phyloP scores from a whole-genome alignment of 2,329 filamentous ascomycete genomes.

The Trichophaea hybrida region DNA sequence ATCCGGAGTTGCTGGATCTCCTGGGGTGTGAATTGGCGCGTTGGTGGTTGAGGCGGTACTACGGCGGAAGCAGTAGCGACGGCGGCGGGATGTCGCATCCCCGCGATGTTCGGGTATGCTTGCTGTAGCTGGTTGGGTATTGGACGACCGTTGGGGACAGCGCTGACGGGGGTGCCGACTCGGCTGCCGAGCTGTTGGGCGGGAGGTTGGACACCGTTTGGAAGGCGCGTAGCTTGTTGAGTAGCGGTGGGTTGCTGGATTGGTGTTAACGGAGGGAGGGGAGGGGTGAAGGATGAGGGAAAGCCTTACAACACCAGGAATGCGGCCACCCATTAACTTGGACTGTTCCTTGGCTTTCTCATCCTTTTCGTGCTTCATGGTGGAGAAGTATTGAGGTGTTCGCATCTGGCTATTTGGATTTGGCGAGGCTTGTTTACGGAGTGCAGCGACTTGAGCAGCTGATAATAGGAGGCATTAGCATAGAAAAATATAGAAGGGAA shows the following conservation, averaged over 20 bases:
- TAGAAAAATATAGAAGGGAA: slow-evolving; percentile 3
- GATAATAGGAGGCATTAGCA: slow-evolving; percentile 19
- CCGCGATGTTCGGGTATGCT: slow-evolving; percentile 25
- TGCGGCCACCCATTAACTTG: slow-evolving; percentile 32
- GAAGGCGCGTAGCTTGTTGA: slow-evolving; percentile 13
- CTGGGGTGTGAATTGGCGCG: neutral
- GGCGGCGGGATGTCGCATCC: slow-evolving; percentile 34
- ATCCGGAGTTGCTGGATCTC: slow-evolving; percentile 1
- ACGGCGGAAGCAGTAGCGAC: slow-evolving; percentile 28
- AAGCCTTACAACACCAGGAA: neutral
- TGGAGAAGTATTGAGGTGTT: slow-evolving; percentile 81
- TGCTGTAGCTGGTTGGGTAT: slow-evolving; percentile 29
- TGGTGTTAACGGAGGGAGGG: slow-evolving; percentile 1
- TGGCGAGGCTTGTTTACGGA: slow-evolving; percentile 57
- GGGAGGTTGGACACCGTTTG: slow-evolving; percentile 16
- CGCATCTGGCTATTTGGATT: slow-evolving; percentile 43
- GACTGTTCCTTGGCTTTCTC: slow-evolving; percentile 46
- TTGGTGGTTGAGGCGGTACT: neutral
- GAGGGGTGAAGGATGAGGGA: neutral
- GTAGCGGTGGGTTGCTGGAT: slow-evolving; percentile 4
- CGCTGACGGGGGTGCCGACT: neutral
- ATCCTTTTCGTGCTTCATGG: slow-evolving; percentile 76
- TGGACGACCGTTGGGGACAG: slow-evolving; percentile 9
- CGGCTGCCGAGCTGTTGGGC: slow-evolving; percentile 1
- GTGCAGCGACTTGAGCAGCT: slow-evolving; percentile 56